Percentiles rank a stretch among this genome's conserved stretches.
phyloP scores from a whole-genome alignment of 108 stramenopile species.

The Pseudonitzschia multistriata region DNA sequence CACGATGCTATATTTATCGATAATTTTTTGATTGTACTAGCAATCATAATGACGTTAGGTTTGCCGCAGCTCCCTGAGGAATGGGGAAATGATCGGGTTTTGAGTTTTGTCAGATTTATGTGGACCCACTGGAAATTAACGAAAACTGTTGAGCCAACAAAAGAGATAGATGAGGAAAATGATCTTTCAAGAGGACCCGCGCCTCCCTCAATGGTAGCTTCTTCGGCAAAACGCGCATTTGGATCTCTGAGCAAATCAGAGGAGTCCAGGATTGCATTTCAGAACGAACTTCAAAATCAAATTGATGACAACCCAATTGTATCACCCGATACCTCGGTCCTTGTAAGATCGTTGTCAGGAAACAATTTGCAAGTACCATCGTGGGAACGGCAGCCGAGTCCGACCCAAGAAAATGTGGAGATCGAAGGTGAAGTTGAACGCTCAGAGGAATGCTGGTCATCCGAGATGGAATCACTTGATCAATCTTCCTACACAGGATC shows the following conservation, averaged over 20 bases:
- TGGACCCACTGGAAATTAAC: conserved; percentile 59
- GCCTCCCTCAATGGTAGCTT: conserved; percentile 72
- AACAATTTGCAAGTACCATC: conserved; percentile 36
- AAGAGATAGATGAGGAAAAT: conserved; percentile 8
- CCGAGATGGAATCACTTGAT: conserved; percentile 32
- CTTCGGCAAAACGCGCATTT: conserved; percentile 73
- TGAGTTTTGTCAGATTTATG: conserved; percentile 79
- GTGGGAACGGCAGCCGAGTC: conserved; percentile 13
- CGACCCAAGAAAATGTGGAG: neutral
- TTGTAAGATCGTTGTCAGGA: conserved; percentile 70
- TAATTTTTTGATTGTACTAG: conserved; percentile 31
- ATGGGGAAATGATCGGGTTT: conserved; percentile 78
- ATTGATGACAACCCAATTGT: conserved; percentile 62
- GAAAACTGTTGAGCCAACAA: conserved; percentile 21
- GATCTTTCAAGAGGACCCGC: conserved; percentile 53
- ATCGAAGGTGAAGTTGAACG: conserved; percentile 16
- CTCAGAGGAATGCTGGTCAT: conserved; percentile 22
- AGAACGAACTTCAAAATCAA: conserved; percentile 48
- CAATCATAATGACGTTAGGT: conserved; percentile 73
- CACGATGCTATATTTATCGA: neutral
- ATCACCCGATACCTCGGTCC: conserved; percentile 60
- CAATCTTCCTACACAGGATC: conserved; percentile 29
- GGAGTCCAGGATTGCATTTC: conserved; percentile 32
- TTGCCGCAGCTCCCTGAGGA: conserved; percentile 68
- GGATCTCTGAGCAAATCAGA: conserved; percentile 52